Evolutionary conservation across 495 filamentous ascomycete genomes (phyloP).

Genomic region (Immersiella caudata): DNA sequence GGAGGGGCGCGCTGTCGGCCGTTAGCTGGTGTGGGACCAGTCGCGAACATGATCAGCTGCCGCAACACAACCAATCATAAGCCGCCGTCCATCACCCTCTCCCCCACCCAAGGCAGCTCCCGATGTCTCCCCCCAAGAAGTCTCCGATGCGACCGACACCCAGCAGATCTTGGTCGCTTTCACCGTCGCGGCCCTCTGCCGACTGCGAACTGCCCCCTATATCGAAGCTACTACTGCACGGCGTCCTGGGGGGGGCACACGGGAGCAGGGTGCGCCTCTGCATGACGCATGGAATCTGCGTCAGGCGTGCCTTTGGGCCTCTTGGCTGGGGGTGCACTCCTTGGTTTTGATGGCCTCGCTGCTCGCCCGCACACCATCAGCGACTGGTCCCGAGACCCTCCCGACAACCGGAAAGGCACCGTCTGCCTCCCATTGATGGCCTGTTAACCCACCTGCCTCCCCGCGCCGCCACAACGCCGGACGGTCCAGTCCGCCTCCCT

Average conservation of each 20-base stretch:
- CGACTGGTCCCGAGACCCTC: constrained; percentile 22
- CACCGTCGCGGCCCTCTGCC: constrained; percentile 6
- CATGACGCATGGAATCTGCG: constrained; percentile 41
- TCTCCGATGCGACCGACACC: constrained; percentile 29
- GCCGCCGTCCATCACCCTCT: constrained; percentile 27
- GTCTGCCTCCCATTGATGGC: constrained; percentile 6
- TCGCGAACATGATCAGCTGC: constrained; percentile 35
- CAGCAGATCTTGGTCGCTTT: constrained; percentile 19
- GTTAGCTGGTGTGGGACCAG: constrained; percentile 27
- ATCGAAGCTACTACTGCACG: constrained; percentile 27
- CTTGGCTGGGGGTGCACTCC: constrained; percentile 14
- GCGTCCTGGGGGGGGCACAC: constrained; percentile 20
- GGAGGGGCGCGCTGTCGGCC: background rate
- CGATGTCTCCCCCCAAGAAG: constrained; percentile 31
- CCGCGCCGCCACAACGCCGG: constrained; percentile 10
- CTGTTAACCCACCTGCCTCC: background rate
- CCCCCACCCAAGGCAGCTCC: constrained; percentile 32
- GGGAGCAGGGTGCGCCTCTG: constrained; percentile 30
- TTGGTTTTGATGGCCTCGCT: too few relatives aligned
- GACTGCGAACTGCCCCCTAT: constrained; percentile 24
- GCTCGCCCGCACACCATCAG: constrained; percentile 3
- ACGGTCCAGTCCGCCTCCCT: constrained; percentile 19
- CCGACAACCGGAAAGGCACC: constrained; percentile 8
- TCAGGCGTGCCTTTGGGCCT: constrained; percentile 26
- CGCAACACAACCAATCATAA: constrained; percentile 33